Evolutionary conservation across 345 rosid species (phyloP), one percentile per base, ranked within the genome.

Genomic region (Eucalyptus cloeziana): DNA sequence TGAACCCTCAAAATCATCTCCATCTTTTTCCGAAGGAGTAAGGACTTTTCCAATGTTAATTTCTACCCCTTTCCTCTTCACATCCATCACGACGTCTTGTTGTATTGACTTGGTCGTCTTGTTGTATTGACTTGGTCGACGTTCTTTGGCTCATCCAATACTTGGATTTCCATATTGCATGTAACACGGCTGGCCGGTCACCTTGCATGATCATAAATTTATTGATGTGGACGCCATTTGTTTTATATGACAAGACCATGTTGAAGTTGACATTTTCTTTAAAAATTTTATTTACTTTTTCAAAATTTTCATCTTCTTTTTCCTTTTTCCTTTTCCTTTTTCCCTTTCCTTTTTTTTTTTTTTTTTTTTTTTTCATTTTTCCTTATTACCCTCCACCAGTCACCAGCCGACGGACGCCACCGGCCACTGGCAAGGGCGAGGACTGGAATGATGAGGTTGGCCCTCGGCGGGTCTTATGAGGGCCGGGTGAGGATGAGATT

Each of bases 181-280:
- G 76, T n/a, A 5, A 4, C 76, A 27, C 1, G 6, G 3, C 6
- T 22, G 13, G 13, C 13, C 5, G 3, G 30, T 25, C 62, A 22
- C 30, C 62, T 25, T 24, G 13, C 13, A 1, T 24, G 62, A 25
- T 56, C 2, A 1, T 6, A 56, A 10, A 24, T 56, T 4, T 56
- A 1, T 25, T 56, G 30, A 25, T 1, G 1, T 2, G 6, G 30
- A 24, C 0, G 3, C 1, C 2, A 0, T 1, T 0, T 3, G 0
- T 52, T 56, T 24, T 24, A 56, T 4, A 2, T 56, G 62, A 56
- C 8, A 56, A 4, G 62, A 56, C 30, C 10, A 25, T 10, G 6
- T 1, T 10, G 30, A 56, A 1, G 6, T 56, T 1, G 6, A 24
- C 5, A 24, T 56, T 56, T 24, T 56, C 1, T 56, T 9, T 2